phyloP scores from a whole-genome alignment of 345 rosid species.

The Jatropha curcas region DNA sequence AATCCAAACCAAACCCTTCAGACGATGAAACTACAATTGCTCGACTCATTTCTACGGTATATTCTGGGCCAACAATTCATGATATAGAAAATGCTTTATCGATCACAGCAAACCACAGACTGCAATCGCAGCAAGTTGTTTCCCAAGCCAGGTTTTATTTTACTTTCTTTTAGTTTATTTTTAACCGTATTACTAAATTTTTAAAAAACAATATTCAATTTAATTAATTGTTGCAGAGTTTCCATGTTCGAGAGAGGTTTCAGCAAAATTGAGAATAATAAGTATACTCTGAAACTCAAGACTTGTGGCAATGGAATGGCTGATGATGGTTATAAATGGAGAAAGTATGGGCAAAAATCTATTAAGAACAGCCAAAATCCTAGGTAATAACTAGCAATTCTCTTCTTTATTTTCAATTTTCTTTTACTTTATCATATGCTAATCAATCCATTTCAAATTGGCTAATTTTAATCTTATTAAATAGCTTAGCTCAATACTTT shows the following conservation, averaged over 20 bases:
- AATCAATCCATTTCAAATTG: no score
- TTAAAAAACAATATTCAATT: no score
- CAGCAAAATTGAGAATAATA: conserved; percentile 51
- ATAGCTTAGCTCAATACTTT: neutral
- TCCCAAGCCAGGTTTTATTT: conserved; percentile 34
- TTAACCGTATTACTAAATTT: neutral
- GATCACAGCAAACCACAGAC: conserved; percentile 22
- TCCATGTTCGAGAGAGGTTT: conserved; percentile 37
- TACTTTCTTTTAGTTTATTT: neutral
- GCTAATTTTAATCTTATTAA: neutral
- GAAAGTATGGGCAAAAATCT: conserved; percentile 90
- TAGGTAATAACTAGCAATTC: conserved; percentile 38
- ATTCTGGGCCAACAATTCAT: conserved; percentile 58
- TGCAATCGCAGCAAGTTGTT: conserved; percentile 15
- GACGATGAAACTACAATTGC: conserved; percentile 28
- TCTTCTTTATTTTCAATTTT: neutral
- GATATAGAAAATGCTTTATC: conserved; percentile 56
- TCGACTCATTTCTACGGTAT: conserved; percentile 38
- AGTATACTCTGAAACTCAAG: conserved; percentile 71
- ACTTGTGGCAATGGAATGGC: conserved; percentile 51
- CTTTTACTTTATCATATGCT: neutral
- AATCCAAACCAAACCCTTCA: conserved; percentile 14
- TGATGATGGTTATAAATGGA: conserved; percentile 97
- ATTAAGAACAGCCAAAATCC: conserved; percentile 88
- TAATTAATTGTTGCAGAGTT: conserved; percentile 10